A percentile compares a stretch with the other conserved stretches of the same genome.
Conservation (phyloP, 495 filamentous ascomycete species). For the Viridothelium virens region DNA sequence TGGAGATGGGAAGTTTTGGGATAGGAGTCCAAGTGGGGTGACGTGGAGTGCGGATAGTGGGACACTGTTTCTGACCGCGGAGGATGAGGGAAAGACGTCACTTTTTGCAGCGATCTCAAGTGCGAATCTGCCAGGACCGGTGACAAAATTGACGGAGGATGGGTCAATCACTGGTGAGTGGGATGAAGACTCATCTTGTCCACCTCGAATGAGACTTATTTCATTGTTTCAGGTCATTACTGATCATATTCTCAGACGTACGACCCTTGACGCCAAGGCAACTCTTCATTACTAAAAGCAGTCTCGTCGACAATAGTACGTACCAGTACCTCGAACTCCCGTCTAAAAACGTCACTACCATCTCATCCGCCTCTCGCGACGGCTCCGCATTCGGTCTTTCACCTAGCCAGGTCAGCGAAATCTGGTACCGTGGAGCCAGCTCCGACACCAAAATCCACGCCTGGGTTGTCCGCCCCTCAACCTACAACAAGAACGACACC, state of each 20-base stretch:
- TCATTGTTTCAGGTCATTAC: not conserved
- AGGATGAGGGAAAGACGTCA: slow-evolving; percentile 3
- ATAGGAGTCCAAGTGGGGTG: slow-evolving; percentile 10
- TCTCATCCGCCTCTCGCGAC: slow-evolving; percentile 46
- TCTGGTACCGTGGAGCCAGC: slow-evolving; percentile 31
- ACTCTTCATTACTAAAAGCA: slow-evolving; percentile 34
- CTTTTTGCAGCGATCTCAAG: slow-evolving; percentile 5
- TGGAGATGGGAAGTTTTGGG: slow-evolving; percentile 20
- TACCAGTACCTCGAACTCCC: slow-evolving; percentile 26
- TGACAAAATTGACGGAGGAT: slow-evolving; percentile 13
- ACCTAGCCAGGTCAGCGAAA: slow-evolving; percentile 40
- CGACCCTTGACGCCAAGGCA: slow-evolving; percentile 22
- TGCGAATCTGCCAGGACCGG: slow-evolving; percentile 15
- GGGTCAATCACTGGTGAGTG: not conserved
- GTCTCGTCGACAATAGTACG: slow-evolving; percentile 34
- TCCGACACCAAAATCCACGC: slow-evolving; percentile 39
- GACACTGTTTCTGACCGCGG: slow-evolving; percentile 1
- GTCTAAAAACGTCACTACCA: slow-evolving; percentile 17
- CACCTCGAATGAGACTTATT: not conserved
- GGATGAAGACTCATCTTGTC: not conserved
- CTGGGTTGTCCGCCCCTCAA: slow-evolving; percentile 51
- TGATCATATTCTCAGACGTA: slow-evolving; percentile 13
- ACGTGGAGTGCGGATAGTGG: slow-evolving; percentile 1
- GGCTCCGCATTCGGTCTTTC: slow-evolving; percentile 57
- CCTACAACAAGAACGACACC: slow-evolving; percentile 40